Percentiles rank a stretch among this genome's conserved stretches.
phyloP scores from a whole-genome alignment of 2,329 filamentous ascomycete species.

The Chalara sp. region DNA sequence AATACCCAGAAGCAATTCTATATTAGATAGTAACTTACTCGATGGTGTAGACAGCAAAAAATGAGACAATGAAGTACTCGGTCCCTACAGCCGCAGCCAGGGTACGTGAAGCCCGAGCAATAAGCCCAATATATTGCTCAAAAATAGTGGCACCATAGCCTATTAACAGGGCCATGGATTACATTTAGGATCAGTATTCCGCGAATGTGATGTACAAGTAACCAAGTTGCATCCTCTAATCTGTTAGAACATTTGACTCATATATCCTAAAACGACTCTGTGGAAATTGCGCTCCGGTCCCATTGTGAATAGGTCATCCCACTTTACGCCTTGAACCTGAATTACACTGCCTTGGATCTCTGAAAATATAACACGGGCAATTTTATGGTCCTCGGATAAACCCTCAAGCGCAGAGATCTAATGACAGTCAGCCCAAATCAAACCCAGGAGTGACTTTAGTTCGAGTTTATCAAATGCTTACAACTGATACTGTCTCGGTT shows the following conservation, averaged over 20 bases:
- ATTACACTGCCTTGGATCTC: constrained; percentile 56
- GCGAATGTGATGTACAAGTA: constrained; percentile 19
- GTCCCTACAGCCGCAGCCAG: constrained; percentile 47
- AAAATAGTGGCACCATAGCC: constrained; percentile 44
- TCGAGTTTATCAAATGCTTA: neutral
- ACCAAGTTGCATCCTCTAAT: constrained; percentile 36
- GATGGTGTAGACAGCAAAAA: constrained; percentile 34
- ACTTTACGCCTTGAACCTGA: constrained; percentile 36
- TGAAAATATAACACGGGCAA: constrained; percentile 46
- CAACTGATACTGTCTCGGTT: constrained; percentile 35
- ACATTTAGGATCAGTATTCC: no score
- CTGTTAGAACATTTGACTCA: constrained; percentile 47
- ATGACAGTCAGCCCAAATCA: neutral
- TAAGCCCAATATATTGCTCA: constrained; percentile 39
- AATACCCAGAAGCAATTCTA: no score
- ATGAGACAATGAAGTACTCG: constrained; percentile 34
- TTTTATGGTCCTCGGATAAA: constrained; percentile 37
- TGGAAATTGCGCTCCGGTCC: constrained; percentile 46
- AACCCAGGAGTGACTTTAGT: neutral
- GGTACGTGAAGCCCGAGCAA: constrained; percentile 42
- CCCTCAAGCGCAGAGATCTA: constrained; percentile 34
- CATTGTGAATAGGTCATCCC: constrained; percentile 40
- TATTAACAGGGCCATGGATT: no score
- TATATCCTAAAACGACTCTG: constrained; percentile 43
- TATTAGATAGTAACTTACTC: constrained; percentile 19